Base-by-base conservation (phyloP, 805 yeast genomes). In the Cyberlindnera petersonii region DNA sequence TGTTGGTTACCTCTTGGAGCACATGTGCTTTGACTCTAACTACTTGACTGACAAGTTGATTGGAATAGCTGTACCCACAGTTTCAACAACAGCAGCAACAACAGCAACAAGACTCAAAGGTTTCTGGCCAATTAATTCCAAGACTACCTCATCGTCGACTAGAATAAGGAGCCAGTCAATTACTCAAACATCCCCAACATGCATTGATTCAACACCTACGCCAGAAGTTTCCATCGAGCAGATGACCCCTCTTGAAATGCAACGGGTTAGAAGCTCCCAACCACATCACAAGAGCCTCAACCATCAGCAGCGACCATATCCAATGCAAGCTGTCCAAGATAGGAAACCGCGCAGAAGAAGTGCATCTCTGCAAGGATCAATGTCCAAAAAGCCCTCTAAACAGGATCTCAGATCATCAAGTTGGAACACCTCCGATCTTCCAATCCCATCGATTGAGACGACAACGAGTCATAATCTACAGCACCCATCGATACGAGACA, bases 21-120 rank as follows among this genome's bases (percentile, higher is more conserved):
- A 19, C 23, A 13, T 40, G 26, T 40, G 48, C 28, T 38, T 33
- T 15, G 44, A 46, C 20, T 15, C 47, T 6, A 24, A 20, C 6
- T 35, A 17, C 30, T 21, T 40, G 18, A 18, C 40, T 3, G 26
- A 31, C 21, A 26, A 24, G 16, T 17, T 40, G 24, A 9, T 35
- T 13, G 43, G 26, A 17, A 30, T 20, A 18, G 15, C 24, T 14
- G 20, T 30, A 30, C 33, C 33, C 23, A 30, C 19, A 13, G 33
- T 24, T 18, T 4, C n/a, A 6, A 17, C 21, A 10, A 8, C 28
- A 26, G n/a, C n/a, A 15, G 17, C 28, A 26, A 26, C 8, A 5
- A 4, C 28, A 15, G 28, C 28, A n/a, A n/a, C n/a, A n/a, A n/a
- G n/a, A n/a, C n/a, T n/a, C n/a, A n/a, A n/a, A n/a, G n/a, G n/a